Evolutionary conservation across 2,329 filamentous ascomycete genomes (phyloP).

Genomic region (Ceratocystis alfenasii): DNA sequence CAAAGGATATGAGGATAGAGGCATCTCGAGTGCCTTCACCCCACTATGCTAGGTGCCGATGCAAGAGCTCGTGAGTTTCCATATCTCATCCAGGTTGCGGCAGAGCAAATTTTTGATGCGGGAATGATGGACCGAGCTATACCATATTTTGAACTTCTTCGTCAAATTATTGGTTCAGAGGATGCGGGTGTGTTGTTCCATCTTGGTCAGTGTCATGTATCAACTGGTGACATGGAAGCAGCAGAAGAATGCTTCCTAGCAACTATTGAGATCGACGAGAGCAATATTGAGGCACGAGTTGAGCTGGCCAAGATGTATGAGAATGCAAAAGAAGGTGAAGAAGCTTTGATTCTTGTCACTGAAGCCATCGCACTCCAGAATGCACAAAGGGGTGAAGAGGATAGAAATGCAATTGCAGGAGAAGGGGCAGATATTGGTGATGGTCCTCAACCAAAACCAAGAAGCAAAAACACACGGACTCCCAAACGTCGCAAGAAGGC

Average conservation of each 20-base stretch:
- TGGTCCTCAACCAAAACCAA: slow-evolving; percentile 63
- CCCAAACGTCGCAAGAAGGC: slow-evolving; percentile 58
- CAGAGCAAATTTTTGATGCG: slow-evolving; percentile 36
- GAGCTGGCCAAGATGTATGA: slow-evolving; percentile 79
- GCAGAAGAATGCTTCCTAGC: slow-evolving; percentile 69
- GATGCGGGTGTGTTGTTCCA: slow-evolving; percentile 43
- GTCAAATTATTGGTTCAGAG: slow-evolving; percentile 36
- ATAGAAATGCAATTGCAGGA: slow-evolving; percentile 63
- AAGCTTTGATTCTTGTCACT: slow-evolving; percentile 64
- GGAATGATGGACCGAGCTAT: slow-evolving; percentile 35
- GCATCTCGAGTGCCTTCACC: slow-evolving; percentile 60
- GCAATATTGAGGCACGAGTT: slow-evolving; percentile 63
- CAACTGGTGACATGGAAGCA: slow-evolving; percentile 48
- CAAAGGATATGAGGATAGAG: slow-evolving; percentile 23
- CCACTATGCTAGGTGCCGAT: slow-evolving; percentile 32
- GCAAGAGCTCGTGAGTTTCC: slow-evolving; percentile 43
- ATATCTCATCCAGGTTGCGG: slow-evolving; percentile 65
- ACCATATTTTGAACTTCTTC: slow-evolving; percentile 45
- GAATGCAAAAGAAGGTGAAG: slow-evolving; percentile 56
- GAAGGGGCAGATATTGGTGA: slow-evolving; percentile 66
- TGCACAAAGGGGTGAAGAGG: slow-evolving; percentile 46
- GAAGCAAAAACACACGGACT: slow-evolving; percentile 66
- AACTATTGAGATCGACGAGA: slow-evolving; percentile 58
- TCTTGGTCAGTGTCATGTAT: slow-evolving; percentile 57
- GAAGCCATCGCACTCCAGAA: slow-evolving; percentile 58